Evolutionary conservation across 768 basidiomycete genomes (phyloP), one percentile per base, ranked within the genome.

Genomic region (Tulasnella calospora): DNA sequence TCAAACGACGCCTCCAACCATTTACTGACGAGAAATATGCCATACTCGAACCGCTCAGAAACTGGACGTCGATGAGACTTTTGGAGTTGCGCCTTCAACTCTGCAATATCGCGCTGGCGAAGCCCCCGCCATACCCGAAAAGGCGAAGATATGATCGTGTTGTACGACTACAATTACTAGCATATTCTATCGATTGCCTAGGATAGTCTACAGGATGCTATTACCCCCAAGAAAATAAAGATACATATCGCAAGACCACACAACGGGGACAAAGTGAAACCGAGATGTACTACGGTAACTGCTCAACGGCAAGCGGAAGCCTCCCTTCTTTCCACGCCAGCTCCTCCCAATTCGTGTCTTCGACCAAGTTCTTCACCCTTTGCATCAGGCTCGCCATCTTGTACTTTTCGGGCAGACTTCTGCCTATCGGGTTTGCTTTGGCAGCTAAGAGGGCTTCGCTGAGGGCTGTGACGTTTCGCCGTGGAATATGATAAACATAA

Each of bases 1-100:
- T 27, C 47, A n/a, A n/a, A 51, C 7, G 23, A 7, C n/a, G 21
- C 15, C 47, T n/a, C 57, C 75, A 36, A 36, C 69, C 30, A 19
- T 46, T 79, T 78, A 44, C 79, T 73, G 21, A 35, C 74, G 55
- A 33, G 6, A 40, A 55, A 30, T 44, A 61, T 73, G 79, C 82
- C 61, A 79, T 41, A 80, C 51, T 19, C 44, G 69, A 61, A 30
- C 6, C 40, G 40, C 30, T 3, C 79, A 95, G 93, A 89, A 88
- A 61, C 88, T 95, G 76, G 85, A 86, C 80, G 84, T 94, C 76
- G 88, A 90, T 38, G 90, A 92, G 4, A 91, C 94, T 77, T 94
- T 95, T 82, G 94, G 94, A 8, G 92, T 93, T 82, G 94, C 94
- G 7, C 94, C 94, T 0, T 95, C 94, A 10, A 95, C 94, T 12